Percentiles rank a stretch among this genome's conserved stretches.
Conservation (phyloP, 2,329 filamentous ascomycete species). For the Coniochaeta sp. region DNA sequence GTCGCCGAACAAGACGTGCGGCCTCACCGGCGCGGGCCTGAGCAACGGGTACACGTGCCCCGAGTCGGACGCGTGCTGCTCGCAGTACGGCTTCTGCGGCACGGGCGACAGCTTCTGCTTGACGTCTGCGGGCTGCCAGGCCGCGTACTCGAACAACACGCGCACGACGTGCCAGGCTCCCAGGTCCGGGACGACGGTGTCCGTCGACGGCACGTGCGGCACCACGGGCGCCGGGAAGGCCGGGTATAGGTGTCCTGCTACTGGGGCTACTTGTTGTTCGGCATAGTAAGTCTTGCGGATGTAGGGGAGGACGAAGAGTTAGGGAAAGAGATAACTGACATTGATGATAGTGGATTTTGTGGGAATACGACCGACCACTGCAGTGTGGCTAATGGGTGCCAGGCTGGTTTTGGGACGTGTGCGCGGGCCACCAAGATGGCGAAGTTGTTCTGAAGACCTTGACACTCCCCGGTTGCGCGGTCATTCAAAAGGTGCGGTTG, state of each 20-base stretch:
- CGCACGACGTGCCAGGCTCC: constrained; percentile 18
- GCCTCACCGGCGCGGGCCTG: constrained; percentile 13
- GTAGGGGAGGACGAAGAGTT: neutral
- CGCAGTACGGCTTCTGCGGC: constrained; percentile 22
- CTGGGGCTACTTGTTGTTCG: constrained; percentile 19
- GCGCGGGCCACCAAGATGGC: constrained; percentile 3
- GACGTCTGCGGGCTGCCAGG: constrained; percentile 21
- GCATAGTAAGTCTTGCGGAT: constrained; percentile 16
- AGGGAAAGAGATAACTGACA: neutral
- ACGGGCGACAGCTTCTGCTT: constrained; percentile 20
- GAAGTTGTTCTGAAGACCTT: neutral
- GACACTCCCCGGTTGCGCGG: too few relatives aligned
- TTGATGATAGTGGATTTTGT: constrained; percentile 19
- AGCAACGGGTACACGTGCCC: constrained; percentile 23
- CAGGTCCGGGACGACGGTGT: constrained; percentile 17
- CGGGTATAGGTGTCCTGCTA: constrained; percentile 20
- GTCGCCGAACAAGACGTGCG: constrained; percentile 23
- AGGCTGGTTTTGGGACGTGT: constrained; percentile 20
- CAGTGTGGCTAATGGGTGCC: constrained; percentile 17
- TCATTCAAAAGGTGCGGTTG: too few relatives aligned
- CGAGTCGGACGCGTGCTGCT: constrained; percentile 19
- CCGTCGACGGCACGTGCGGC: constrained; percentile 24
- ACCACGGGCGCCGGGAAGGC: constrained; percentile 16
- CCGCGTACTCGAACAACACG: constrained; percentile 20
- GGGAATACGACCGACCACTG: constrained; percentile 22